These are phyloP conservation scores for Vitellaria paradoxa DNA, from an alignment of 179 eudicot species.

Conservation along the genomic window DNA sequence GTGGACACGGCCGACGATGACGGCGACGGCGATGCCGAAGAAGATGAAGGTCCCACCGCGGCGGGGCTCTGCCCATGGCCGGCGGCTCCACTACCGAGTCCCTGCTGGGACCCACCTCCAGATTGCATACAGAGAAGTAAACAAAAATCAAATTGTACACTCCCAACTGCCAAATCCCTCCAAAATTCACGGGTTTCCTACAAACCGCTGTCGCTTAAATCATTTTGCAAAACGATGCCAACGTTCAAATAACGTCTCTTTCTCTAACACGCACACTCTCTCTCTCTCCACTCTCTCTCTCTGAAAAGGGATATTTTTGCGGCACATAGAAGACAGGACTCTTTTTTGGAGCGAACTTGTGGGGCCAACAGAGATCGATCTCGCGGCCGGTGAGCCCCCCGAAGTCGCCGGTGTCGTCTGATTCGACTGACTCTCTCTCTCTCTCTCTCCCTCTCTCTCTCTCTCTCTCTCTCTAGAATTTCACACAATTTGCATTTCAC, in stretches of 20 bases:
- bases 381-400: slow-evolving; percentile 35
- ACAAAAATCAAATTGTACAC: slow-evolving; percentile 3
- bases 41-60: slow-evolving; percentile 32
- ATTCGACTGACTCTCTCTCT: slow-evolving; percentile 21
- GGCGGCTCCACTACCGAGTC: slow-evolving; percentile 38
- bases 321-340: background rate
- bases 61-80: slow-evolving; percentile 71
- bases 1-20: slow-evolving; percentile 76
- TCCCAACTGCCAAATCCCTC: slow-evolving; percentile 16
- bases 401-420: slow-evolving; percentile 56
- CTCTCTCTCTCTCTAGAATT: background rate
- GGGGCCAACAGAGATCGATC: slow-evolving; percentile 38
- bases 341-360: slow-evolving; percentile 32
- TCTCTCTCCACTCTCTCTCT: slow-evolving; percentile 18
- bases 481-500: slow-evolving; percentile 18
- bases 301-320: slow-evolving; percentile 13
- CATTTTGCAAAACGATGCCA: slow-evolving; percentile 21
- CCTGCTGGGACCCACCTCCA: slow-evolving; percentile 78
- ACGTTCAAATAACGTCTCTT: slow-evolving; percentile 19
- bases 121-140: slow-evolving; percentile 53
- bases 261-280: background rate
- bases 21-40: slow-evolving; percentile 78
- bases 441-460: too few relatives aligned
- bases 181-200: slow-evolving; percentile 23
- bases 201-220: slow-evolving; percentile 19